phyloP scores from a whole-genome alignment of 83 land plant species.

The Diphasiastrum complanatum region DNA sequence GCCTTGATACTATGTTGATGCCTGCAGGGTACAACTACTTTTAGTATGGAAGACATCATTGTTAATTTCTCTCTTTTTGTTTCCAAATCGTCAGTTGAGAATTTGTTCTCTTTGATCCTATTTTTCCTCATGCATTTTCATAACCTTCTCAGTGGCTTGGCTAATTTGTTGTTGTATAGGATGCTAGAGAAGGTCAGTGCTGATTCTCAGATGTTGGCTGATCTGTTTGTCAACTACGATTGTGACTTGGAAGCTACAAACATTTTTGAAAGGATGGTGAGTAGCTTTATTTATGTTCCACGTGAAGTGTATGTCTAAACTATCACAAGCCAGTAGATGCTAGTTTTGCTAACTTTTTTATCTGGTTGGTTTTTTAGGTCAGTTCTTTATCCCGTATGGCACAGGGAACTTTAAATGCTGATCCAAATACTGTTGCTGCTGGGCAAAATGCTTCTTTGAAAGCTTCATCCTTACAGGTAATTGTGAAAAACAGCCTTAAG shows the following conservation, averaged over 20 bases:
- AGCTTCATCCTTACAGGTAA: slow-evolving; percentile 78
- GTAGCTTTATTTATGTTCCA: no score
- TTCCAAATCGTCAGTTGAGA: no score
- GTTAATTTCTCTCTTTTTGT: no score
- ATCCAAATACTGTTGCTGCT: slow-evolving; percentile 54
- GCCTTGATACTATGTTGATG: no score
- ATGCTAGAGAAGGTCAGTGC: slow-evolving; percentile 90
- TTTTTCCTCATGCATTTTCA: not conserved
- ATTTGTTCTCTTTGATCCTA: not conserved
- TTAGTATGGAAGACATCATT: no score
- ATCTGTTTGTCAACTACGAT: slow-evolving; percentile 90
- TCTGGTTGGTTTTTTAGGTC: slow-evolving; percentile 35
- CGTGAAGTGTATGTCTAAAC: no score
- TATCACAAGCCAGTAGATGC: no score
- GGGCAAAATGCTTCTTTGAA: slow-evolving; percentile 56
- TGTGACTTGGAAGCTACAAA: slow-evolving; percentile 91
- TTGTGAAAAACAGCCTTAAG: not conserved
- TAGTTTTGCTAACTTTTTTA: not conserved
- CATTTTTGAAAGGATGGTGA: slow-evolving; percentile 92
- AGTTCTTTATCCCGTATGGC: slow-evolving; percentile 76
- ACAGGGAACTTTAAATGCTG: slow-evolving; percentile 69
- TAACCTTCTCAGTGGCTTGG: slow-evolving; percentile 7
- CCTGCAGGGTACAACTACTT: no score
- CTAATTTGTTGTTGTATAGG: slow-evolving; percentile 35
- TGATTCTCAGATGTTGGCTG: slow-evolving; percentile 91